Evolutionary conservation across 257 asterid genomes (phyloP).

Genomic region (Thymus mandschuricus): DNA sequence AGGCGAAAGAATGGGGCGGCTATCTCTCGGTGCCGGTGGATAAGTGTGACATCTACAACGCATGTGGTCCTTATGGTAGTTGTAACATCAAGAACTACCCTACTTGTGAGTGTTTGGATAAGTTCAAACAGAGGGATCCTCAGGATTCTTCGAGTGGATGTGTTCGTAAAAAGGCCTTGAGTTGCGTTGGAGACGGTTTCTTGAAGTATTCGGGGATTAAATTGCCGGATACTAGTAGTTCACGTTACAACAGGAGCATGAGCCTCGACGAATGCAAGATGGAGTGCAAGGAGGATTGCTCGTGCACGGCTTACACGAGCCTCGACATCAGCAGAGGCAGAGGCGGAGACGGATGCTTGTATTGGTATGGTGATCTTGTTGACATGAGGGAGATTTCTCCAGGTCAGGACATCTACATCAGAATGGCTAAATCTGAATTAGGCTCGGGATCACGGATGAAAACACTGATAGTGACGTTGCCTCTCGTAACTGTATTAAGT

Average conservation of each 20-base stretch:
- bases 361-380: conserved; percentile 44
- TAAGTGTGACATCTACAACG: too few relatives aligned
- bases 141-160: conserved; percentile 24
- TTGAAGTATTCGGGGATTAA: conserved; percentile 11
- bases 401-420: conserved; percentile 40
- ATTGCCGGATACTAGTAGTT: conserved; percentile 21
- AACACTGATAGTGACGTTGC: too few relatives aligned
- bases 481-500: too few relatives aligned
- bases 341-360: conserved; percentile 33
- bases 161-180: not conserved
- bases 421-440: conserved; percentile 43
- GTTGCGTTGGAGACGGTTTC: conserved; percentile 16
- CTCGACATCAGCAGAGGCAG: not conserved
- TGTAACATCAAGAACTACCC: too few relatives aligned
- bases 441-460: not conserved
- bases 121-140: too few relatives aligned
- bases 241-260: conserved; percentile 18
- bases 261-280: conserved; percentile 15
- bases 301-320: conserved; percentile 27
- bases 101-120: too few relatives aligned
- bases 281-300: conserved; percentile 1
- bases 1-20: too few relatives aligned
- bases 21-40: too few relatives aligned
- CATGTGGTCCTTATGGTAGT: too few relatives aligned
- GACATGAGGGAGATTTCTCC: conserved; percentile 38